A percentile compares a stretch with the other conserved stretches of the same genome.
Conservation (phyloP, 495 filamentous ascomycete species). For the Aspergillus carlsbadensis region DNA sequence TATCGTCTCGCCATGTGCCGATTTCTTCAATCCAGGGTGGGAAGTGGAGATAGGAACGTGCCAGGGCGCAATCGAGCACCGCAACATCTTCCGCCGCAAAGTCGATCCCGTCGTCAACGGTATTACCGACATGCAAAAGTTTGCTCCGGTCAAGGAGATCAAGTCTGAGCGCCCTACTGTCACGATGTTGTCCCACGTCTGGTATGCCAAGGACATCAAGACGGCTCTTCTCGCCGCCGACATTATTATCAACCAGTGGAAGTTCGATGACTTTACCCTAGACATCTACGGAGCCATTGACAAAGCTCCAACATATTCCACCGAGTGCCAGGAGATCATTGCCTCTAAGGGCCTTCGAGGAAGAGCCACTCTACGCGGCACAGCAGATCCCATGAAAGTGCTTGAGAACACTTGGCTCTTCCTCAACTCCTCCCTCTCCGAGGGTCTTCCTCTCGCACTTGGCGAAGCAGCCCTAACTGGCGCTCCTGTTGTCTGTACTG, state of each 20-base stretch:
- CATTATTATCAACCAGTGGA: conserved; percentile 66
- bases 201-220: conserved; percentile 68
- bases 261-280: conserved; percentile 61
- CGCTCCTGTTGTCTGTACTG: conserved; percentile 63
- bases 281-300: conserved; percentile 64
- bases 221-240: conserved; percentile 62
- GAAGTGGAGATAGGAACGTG: conserved; percentile 64
- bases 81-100: conserved; percentile 58
- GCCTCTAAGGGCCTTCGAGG: conserved; percentile 57
- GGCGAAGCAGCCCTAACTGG: conserved; percentile 65
- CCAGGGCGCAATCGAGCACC: conserved; percentile 57
- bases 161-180: conserved; percentile 58
- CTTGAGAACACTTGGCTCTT: conserved; percentile 65
- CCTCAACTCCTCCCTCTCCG: conserved; percentile 65
- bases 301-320: conserved; percentile 58
- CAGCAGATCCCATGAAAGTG: conserved; percentile 56
- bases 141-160: conserved; percentile 58
- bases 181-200: conserved; percentile 64
- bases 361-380: conserved; percentile 54
- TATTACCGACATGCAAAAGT: conserved; percentile 64
- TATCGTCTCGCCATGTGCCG: conserved; percentile 62
- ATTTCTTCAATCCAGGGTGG: conserved; percentile 69
- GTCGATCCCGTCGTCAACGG: conserved; percentile 70
- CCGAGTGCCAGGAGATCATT: conserved; percentile 61
- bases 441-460: conserved; percentile 64